A percentile compares a stretch with the other conserved stretches of the same genome.
These are phyloP conservation scores for Mycena pura DNA, from an alignment of 768 basidiomycete genomes.

Conservation along the genomic window DNA sequence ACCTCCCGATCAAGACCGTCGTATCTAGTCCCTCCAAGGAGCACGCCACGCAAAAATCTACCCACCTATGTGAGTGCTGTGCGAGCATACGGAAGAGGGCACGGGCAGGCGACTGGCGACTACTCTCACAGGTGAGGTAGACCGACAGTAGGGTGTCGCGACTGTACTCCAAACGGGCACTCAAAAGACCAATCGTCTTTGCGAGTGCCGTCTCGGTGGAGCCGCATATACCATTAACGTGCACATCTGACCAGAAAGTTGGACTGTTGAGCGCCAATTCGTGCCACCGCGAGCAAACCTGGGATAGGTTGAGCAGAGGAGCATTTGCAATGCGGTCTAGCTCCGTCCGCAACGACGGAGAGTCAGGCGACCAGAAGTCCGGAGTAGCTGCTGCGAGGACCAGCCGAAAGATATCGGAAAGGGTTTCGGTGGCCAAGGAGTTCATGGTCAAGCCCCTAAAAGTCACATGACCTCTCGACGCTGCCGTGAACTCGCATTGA, in stretches of 20 bases:
- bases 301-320: neutral
- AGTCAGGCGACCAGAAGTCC: neutral
- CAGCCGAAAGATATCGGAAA: neutral
- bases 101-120: neutral
- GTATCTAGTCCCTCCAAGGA: slow-evolving; percentile 1
- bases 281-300: neutral
- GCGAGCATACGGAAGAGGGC: neutral
- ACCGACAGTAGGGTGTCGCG: neutral
- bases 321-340: slow-evolving; percentile 2
- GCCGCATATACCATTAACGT: neutral
- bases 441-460: too few relatives aligned
- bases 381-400: slow-evolving; percentile 1
- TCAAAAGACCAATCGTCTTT: neutral
- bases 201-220: neutral
- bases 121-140: neutral
- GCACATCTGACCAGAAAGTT: neutral
- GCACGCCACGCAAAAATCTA: neutral
- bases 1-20: neutral
- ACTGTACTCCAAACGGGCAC: neutral
- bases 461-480: too few relatives aligned
- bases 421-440: slow-evolving; percentile 4
- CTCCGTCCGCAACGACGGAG: neutral
- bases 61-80: slow-evolving; percentile 11
- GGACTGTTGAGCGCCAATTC: neutral
- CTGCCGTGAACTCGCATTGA: too few relatives aligned